Evolutionary conservation across 768 basidiomycete genomes (phyloP), one percentile per base, ranked within the genome.

Genomic region (Candolleomyces efflorescens): DNA sequence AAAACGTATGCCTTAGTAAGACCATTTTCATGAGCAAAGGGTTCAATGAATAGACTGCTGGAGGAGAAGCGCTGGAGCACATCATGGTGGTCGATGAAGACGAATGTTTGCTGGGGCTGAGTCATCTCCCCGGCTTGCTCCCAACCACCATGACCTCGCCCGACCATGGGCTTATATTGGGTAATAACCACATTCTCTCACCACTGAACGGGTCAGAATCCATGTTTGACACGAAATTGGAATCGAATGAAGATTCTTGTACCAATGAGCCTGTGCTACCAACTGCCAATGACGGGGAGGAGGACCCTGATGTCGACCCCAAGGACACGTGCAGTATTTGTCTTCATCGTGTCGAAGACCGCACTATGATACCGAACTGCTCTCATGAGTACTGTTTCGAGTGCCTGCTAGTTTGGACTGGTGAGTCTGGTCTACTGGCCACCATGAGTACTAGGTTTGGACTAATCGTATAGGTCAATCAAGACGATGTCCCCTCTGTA

Each of bases 301-400:
- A 64, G 43, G 63, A 64, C 23, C 61, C 68, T 2, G 75, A 71
- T 4, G 77, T 76, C 2, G 68, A 73, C 0, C 75, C 78, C 5
- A 81, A 79, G 46, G 83, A 87, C 22, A 77, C 85, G 63, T 98
- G 94, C 67, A 85, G 88, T 58, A 96, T 98, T 36, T 98, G 94
- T 65, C 75, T 98, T 22, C 91, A 95, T 64, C 59, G 74, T 11
- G 75, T 94, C 53, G 75, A 79, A 13, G 92, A 97, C 73, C 77
- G 89, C 46, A 89, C 94, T 0, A 80, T 95, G 39, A 76, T 96
- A 23, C 91, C 93, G 1, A 79, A 77, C 7, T 97, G 94, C 70
- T 89, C 91, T 1, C 94, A 98, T 75, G 89, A 91, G 66, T 95
- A 95, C 66, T 98, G 94, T 65, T 96, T 96, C 62, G 90, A 92